Base-by-base conservation (phyloP, 2,329 filamentous ascomycete genomes). In the Lachnellula arida region DNA sequence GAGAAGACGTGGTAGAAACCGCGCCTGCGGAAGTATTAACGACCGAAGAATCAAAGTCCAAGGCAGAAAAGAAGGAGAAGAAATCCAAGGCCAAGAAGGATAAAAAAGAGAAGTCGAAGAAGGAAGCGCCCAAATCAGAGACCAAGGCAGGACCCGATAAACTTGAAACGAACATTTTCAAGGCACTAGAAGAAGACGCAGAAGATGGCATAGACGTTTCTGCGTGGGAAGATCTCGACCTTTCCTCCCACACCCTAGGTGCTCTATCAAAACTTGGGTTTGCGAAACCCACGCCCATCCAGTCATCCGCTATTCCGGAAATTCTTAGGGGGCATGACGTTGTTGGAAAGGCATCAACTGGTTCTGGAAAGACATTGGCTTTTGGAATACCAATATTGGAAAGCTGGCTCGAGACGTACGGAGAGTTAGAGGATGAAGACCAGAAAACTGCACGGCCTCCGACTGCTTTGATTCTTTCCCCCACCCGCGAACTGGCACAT, bases 301-400 rank as follows among this genome's bases (percentile, higher is more conserved):
- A 99, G 70, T 74, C 78, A 19, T 79, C 84, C 35, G 79, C 89
- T 1, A 96, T 99, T 64, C 92, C 94, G 0, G 81, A 89, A 52
- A 89, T 97, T 46, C 70, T 93, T 19, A 82, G 84, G 5, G 93
- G 93, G 0, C 88, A 89, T 69, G 93, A 99, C 72, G 87, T 97
- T 15, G 88, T 99, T 61, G 94, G 94, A 43, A 99, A 99, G 74
- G 94, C 94, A 2, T 88, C 93, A 11, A 99, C 94, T 0, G 94
- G 94, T 62, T 97, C 94, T 14, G 94, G 94, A 65, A 99, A 99
- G 74, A 99, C 94, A 0, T 76, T 99, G 46, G 93, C 94, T 0
- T 99, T 96, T 71, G 91, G 88, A 1, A 91, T 99, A 60, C 94
- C 94, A 0, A 94, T 99, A 54, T 77, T 97, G 9, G 92, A 99